A percentile compares a stretch with the other conserved stretches of the same genome.
Conservation (phyloP, 2,329 filamentous ascomycete species). For the Fusarium caatingaense region DNA sequence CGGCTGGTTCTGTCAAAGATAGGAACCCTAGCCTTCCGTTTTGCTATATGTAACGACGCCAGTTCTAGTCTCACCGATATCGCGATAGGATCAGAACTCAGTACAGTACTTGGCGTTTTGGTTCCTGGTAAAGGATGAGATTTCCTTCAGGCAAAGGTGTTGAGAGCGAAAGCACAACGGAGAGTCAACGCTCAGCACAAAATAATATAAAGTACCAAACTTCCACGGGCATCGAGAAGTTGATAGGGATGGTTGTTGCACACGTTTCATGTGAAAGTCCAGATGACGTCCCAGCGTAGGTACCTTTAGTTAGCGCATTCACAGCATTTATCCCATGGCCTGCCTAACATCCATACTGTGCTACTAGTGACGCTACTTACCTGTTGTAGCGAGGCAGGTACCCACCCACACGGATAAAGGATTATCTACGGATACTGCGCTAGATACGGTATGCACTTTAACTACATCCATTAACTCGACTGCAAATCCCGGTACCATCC, state of each 20-base stretch:
- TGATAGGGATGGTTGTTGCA: background rate
- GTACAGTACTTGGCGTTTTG: background rate
- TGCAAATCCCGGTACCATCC: background rate
- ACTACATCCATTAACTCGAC: background rate
- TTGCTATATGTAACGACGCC: constrained; percentile 13
- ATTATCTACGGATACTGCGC: background rate
- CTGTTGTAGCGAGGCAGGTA: background rate
- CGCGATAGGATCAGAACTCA: background rate
- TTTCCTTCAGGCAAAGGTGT: background rate
- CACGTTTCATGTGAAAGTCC: constrained; percentile 37
- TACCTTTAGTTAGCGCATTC: background rate
- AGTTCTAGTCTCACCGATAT: constrained; percentile 9
- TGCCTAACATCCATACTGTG: background rate
- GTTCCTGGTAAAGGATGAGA: background rate
- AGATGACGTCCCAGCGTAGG: constrained; percentile 30
- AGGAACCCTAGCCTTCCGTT: background rate
- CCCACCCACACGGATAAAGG: background rate
- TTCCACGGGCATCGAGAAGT: background rate
- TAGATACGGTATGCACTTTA: background rate
- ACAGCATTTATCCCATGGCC: background rate
- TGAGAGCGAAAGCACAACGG: background rate
- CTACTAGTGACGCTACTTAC: background rate
- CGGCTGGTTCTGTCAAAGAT: background rate
- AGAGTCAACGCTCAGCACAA: background rate
- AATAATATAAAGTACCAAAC: background rate